Evolutionary conservation across 1,284 basidiomycete species (phyloP).

Genomic region (Apiotrichum gracile): DNA sequence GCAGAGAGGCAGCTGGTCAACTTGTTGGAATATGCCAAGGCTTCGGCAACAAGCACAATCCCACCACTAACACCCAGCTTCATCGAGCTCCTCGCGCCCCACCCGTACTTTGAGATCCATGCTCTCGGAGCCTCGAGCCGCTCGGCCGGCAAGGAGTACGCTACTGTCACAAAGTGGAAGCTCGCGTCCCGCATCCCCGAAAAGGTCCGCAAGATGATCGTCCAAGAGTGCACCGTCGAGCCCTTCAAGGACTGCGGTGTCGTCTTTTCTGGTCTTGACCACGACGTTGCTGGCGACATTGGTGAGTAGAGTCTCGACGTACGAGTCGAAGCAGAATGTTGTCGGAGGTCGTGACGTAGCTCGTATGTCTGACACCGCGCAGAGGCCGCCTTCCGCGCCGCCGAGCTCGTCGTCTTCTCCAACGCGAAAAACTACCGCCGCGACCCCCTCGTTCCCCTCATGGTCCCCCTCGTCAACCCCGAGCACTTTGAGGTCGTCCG

Average conservation of each 20-base stretch:
- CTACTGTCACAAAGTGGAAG: slow-evolving; percentile 82
- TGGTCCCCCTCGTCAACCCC: slow-evolving; percentile 95
- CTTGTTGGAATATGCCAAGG: no score
- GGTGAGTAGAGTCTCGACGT: slow-evolving; percentile 56
- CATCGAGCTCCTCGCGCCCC: slow-evolving; percentile 77
- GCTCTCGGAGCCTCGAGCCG: slow-evolving; percentile 83
- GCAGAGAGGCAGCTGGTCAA: neutral
- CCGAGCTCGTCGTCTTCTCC: slow-evolving; percentile 90
- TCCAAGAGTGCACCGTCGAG: slow-evolving; percentile 72
- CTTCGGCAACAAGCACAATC: no score
- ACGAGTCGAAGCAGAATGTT: neutral
- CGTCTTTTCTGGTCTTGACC: slow-evolving; percentile 92
- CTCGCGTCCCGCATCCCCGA: slow-evolving; percentile 72
- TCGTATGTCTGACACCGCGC: neutral
- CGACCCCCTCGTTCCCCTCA: slow-evolving; percentile 90
- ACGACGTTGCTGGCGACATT: slow-evolving; percentile 89
- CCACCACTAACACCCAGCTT: slow-evolving; percentile 50
- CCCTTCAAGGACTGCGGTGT: slow-evolving; percentile 77
- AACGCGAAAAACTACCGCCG: slow-evolving; percentile 97
- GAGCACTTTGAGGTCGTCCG: slow-evolving; percentile 77
- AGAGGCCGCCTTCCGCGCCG: slow-evolving; percentile 82
- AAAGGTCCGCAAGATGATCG: slow-evolving; percentile 61
- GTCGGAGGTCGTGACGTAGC: no score
- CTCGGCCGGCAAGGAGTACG: slow-evolving; percentile 82
- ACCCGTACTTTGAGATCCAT: slow-evolving; percentile 86